These are phyloP conservation scores for Casuarina equisetifolia DNA, from an alignment of 306 rosid species.

Conservation along the genomic window DNA sequence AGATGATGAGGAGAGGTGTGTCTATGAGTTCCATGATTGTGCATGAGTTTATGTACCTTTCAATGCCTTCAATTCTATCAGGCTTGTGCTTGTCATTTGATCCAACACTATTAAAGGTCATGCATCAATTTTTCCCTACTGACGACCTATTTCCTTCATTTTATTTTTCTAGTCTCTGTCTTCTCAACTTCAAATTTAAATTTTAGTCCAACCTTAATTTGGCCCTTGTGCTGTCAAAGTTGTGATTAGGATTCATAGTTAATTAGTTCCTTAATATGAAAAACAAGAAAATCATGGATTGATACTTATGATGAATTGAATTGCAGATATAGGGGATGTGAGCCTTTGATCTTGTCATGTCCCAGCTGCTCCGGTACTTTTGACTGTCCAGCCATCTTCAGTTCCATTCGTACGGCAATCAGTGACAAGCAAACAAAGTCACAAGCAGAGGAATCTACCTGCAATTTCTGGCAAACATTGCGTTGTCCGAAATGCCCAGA, in stretches of 20 bases:
- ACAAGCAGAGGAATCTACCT: constrained; percentile 40
- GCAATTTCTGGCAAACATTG: constrained; percentile 66
- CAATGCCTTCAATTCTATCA: background rate
- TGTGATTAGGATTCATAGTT: background rate
- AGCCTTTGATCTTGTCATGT: constrained; percentile 73
- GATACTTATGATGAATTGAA: constrained; percentile 32
- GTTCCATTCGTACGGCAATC: constrained; percentile 49
- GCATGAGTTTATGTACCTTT: background rate
- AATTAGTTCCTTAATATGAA: too few relatives aligned
- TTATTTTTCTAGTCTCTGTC: background rate
- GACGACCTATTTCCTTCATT: background rate
- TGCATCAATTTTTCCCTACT: background rate
- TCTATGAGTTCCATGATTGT: constrained; percentile 13
- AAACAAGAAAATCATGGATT: constrained; percentile 7
- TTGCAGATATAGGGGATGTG: constrained; percentile 77
- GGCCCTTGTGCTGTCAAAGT: background rate
- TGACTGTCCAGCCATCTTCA: constrained; percentile 69
- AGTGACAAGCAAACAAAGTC: constrained; percentile 43
- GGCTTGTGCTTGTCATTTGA: background rate
- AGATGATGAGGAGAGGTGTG: constrained; percentile 81
- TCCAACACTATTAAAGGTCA: background rate
- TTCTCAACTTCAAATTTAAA: background rate
- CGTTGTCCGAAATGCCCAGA: constrained; percentile 79
- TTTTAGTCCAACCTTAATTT: background rate
- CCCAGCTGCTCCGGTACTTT: constrained; percentile 76